Percentiles rank a stretch among this genome's conserved stretches.
Evolutionary conservation across 2,329 filamentous ascomycete species (phyloP).

Genomic region (Alternaria postmessia): DNA sequence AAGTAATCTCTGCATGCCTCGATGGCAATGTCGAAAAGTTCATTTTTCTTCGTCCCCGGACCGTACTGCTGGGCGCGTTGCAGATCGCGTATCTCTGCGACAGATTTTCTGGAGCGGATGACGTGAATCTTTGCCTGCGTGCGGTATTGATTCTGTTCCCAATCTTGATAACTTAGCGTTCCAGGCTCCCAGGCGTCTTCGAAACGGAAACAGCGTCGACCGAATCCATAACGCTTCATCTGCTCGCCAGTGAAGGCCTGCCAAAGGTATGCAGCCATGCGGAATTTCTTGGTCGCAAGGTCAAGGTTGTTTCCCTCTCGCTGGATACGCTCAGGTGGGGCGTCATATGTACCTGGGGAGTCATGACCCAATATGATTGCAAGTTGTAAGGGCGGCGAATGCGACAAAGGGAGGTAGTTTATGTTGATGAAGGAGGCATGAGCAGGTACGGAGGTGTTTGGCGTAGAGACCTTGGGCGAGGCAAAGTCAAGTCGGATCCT

Average conservation of each 20-base stretch:
- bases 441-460: constrained; percentile 70
- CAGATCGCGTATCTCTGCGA: constrained; percentile 81
- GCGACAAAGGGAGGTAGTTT: constrained; percentile 83
- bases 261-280: constrained; percentile 96
- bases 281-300: constrained; percentile 84
- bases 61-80: constrained; percentile 80
- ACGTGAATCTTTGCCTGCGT: constrained; percentile 92
- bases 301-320: constrained; percentile 84
- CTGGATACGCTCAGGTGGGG: constrained; percentile 75
- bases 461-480: constrained; percentile 79
- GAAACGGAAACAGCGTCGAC: constrained; percentile 84
- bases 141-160: constrained; percentile 74
- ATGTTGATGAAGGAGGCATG: constrained; percentile 83
- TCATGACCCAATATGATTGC: constrained; percentile 89
- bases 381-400: constrained; percentile 84
- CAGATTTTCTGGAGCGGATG: constrained; percentile 81
- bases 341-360: constrained; percentile 85
- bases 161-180: constrained; percentile 78
- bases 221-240: constrained; percentile 89
- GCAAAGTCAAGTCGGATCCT: constrained; percentile 86
- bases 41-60: constrained; percentile 72
- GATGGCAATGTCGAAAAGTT: constrained; percentile 78
- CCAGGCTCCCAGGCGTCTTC: constrained; percentile 95
- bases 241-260: constrained; percentile 97
- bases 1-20: constrained; percentile 83